Conservation (phyloP, 768 basidiomycete species). For the Xanthoconium purpureum region DNA sequence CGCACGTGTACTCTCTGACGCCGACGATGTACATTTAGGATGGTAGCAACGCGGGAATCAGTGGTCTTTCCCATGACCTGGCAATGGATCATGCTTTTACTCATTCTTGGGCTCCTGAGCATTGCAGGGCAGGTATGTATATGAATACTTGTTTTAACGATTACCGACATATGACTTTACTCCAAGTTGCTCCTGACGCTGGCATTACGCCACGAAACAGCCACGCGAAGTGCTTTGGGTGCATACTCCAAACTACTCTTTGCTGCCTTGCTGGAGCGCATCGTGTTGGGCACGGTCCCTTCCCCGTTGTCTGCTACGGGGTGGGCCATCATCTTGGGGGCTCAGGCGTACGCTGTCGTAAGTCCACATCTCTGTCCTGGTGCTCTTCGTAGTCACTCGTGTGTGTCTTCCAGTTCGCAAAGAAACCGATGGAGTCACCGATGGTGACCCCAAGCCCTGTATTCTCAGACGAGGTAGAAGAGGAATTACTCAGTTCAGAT, state of each 20-base stretch:
- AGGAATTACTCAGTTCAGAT: background rate
- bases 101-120: constrained; percentile 17
- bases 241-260: constrained; percentile 68
- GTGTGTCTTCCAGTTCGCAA: background rate
- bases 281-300: constrained; percentile 62
- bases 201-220: constrained; percentile 64
- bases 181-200: constrained; percentile 52
- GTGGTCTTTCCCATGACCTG: constrained; percentile 19
- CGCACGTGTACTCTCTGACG: background rate
- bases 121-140: constrained; percentile 16
- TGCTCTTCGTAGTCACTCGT: background rate
- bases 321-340: constrained; percentile 55
- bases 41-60: constrained; percentile 1
- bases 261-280: constrained; percentile 58
- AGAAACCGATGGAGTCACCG: background rate
- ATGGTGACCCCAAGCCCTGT: background rate
- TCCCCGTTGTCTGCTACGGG: constrained; percentile 60
- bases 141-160: too few species aligned
- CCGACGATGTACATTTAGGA: constrained; percentile 5
- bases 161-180: background rate
- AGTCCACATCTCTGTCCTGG: background rate
- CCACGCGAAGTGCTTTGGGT: constrained; percentile 58
- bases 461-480: background rate
- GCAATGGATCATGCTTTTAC: constrained; percentile 12
- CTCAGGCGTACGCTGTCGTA: constrained; percentile 3